Percentiles rank a stretch among this genome's conserved stretches.
Conservation (phyloP, 179 eudicot genomes). For the Carnegiea gigantea region DNA sequence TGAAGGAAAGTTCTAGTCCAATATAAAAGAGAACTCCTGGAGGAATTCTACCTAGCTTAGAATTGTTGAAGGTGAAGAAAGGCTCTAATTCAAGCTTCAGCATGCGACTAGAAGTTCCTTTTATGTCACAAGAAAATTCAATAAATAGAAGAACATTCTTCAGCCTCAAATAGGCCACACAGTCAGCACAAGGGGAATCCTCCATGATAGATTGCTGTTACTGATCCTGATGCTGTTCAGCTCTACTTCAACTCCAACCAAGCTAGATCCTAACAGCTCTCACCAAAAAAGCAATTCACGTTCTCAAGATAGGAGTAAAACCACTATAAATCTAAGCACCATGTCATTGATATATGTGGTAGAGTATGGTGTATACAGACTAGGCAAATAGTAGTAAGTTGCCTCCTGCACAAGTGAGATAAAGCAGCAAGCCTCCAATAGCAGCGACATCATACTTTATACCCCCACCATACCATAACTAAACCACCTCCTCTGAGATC, state of each 20-base stretch:
- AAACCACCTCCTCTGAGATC: neutral
- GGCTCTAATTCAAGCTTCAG: neutral
- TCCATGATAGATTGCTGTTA: neutral
- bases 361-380: neutral
- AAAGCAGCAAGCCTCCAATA: neutral
- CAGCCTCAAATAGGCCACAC: neutral
- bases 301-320: neutral
- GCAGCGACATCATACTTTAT: neutral
- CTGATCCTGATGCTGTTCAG: neutral
- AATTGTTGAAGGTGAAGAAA: neutral
- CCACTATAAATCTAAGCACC: neutral
- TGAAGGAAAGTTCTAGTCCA: neutral
- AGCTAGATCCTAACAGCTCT: neutral
- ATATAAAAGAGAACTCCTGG: neutral
- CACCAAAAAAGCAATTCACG: neutral
- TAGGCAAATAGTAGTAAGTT: neutral
- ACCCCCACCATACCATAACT: neutral
- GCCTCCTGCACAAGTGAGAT: neutral
- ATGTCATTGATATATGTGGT: neutral
- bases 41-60: neutral
- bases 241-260: neutral
- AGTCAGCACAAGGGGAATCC: neutral
- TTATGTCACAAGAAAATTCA: neutral
- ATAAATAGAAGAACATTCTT: neutral
- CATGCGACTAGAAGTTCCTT: neutral